Evolutionary conservation across 331 rosid species (phyloP), one percentile per base, ranked within the genome.

Genomic region (Malus hybrid): DNA sequence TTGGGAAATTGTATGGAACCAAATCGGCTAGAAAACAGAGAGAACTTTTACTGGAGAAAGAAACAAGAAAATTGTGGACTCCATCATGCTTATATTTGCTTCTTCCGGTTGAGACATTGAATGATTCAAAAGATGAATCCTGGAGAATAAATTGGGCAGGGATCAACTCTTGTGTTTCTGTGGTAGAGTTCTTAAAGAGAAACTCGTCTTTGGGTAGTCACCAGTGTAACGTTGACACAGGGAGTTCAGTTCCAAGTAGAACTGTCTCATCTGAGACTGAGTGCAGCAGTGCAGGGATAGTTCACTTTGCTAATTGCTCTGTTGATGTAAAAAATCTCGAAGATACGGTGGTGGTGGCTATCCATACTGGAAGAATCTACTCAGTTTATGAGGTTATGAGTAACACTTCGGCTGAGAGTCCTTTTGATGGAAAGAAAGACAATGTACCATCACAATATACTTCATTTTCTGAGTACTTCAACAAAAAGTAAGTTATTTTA

Each of bases 351-450:
- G 99, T 90, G 63, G 85, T 94, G 93, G 97, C 99, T 63, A 74
- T 86, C 72, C 99, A 94, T 86, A 86, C 91, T 1, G 99, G 99
- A 70, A 94, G 71, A 71, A 71, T 92, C 22, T 94, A 94, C 82
- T 88, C 97, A 55, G 82, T 94, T 74, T 73, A 87, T 71, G 88
- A 85, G 44, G 81, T 67, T 50, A 82, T 77, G 68, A 76, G 70
- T 72, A 69, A 82, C 60, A 72, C 77, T 39, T 86, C 90, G 36
- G 89, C 97, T 30, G 96, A 87, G 84, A 94, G 97, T 84, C 82
- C 96, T 20, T 94, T 94, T 72, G 92, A 87, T 75, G 93, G 91
- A 58, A 87, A 68, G 24, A 75, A 22, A 32, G 93, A 85, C 53
- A 81, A 63, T 44, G 60, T 68, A 30, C 68, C 86, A 44, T 69